Evolutionary conservation across 176 grass and related monocot genomes (phyloP), one percentile per base, ranked within the genome.

Genomic region (Carex myosuroides): DNA sequence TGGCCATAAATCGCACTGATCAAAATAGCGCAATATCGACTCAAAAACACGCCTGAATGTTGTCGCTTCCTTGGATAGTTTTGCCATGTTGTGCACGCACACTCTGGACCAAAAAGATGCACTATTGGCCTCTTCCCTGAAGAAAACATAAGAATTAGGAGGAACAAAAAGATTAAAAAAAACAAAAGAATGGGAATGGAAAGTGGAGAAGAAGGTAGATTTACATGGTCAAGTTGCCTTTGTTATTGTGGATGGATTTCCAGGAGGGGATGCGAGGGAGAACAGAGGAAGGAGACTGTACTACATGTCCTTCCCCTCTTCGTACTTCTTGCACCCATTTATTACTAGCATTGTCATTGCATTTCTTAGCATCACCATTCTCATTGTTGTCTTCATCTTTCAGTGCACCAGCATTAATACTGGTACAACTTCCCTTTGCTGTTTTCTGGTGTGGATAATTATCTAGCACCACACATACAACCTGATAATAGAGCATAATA

Each of bases 1-100:
- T 78, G 90, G 89, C 96, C 93, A 99, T 64, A 91, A 93, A 88
- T 80, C 87, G 54, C 87, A 89, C 70, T 84, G 91, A 85, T 92
- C 93, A 61, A 99, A 95, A 83, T 95, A 90, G 64, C 88, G 89
- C 91, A 99, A 92, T 61, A 99, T 86, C 26, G 87, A 95, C 88
- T 99, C 96, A 85, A 99, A 92, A 33, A 92, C 92, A 63, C 96
- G 96, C 24, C 96, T 91, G 62, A 99, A 89, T 24, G 93, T 99
- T 44, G 96, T 99, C 14, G 93, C 91, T 79, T 99, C 96, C 83
- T 87, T 93, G 61, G 91, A 89, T 88, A 99, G 85, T 80, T 88
- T 95, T 29, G 96, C 93, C 96, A 95, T 95, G 87, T 99, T 99
- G 41, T 95, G 93, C 70, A 99, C 83, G 84, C 91, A 95, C 58